These are phyloP conservation scores for Xerocomellus amylosporus DNA, from an alignment of 768 basidiomycete genomes.

Conservation along the genomic window DNA sequence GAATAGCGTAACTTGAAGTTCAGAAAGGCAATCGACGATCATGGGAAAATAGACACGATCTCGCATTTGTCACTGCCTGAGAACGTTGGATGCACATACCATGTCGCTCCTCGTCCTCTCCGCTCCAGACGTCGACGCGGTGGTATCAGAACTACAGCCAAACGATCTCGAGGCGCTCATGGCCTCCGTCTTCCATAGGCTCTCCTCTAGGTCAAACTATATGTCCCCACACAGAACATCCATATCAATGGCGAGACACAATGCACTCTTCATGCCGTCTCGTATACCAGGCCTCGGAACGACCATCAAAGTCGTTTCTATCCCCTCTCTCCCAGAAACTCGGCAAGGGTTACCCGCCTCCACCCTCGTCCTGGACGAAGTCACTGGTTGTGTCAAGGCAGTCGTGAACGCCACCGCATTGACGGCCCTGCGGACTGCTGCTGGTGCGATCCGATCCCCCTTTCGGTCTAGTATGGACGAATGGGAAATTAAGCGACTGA, in stretches of 20 bases:
- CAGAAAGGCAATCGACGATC: too few species aligned
- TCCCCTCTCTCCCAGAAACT: constrained; percentile 49
- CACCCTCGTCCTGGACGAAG: constrained; percentile 73
- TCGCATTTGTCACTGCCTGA: too few species aligned
- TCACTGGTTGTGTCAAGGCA: constrained; percentile 64
- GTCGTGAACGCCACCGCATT: constrained; percentile 74
- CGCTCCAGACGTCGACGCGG: constrained; percentile 50
- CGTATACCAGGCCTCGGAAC: constrained; percentile 54
- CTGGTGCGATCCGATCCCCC: constrained; percentile 45
- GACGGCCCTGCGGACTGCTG: constrained; percentile 81
- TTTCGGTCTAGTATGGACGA: background rate
- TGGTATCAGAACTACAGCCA: constrained; percentile 46
- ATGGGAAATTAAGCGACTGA: background rate
- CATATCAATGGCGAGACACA: constrained; percentile 53
- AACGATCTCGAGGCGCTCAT: constrained; percentile 52
- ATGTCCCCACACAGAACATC: constrained; percentile 56
- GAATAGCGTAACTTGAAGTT: too few species aligned
- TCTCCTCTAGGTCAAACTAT: constrained; percentile 35
- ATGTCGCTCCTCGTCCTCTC: constrained; percentile 62
- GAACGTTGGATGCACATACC: background rate
- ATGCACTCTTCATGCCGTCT: constrained; percentile 81
- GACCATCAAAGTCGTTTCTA: constrained; percentile 77
- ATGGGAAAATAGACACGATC: too few species aligned
- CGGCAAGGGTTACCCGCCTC: constrained; percentile 67
- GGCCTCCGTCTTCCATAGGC: constrained; percentile 52